Evolutionary conservation across 2,329 filamentous ascomycete genomes (phyloP).

Genomic region (Endothia cerciana): DNA sequence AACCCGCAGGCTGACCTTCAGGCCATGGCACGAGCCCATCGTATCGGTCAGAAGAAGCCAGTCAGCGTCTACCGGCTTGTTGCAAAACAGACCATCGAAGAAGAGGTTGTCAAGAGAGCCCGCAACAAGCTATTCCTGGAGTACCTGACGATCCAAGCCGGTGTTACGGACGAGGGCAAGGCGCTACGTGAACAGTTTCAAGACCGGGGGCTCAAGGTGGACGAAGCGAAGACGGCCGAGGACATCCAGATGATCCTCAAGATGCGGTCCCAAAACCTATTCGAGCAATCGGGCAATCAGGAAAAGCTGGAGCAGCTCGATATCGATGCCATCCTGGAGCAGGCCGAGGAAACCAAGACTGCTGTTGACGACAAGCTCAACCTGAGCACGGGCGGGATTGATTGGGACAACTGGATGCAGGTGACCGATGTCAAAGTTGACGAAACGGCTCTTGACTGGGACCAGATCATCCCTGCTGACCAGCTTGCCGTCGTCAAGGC

Average conservation of each 20-base stretch:
- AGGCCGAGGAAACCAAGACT: conserved; percentile 95
- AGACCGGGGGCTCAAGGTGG: conserved; percentile 73
- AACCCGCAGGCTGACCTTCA: conserved; percentile 98
- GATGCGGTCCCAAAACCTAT: conserved; percentile 98
- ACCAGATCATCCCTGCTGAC: conserved; percentile 95
- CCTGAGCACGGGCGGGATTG: conserved; percentile 83
- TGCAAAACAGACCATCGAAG: conserved; percentile 97
- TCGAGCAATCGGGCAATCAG: conserved; percentile 96
- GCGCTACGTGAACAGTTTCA: conserved; percentile 75
- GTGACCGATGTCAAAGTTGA: conserved; percentile 98
- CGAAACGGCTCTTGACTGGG: conserved; percentile 80
- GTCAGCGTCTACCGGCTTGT: conserved; percentile 97
- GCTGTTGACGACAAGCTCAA: conserved; percentile 91
- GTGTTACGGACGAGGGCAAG: conserved; percentile 93
- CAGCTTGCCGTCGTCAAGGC: conserved; percentile 87
- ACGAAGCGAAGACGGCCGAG: conserved; percentile 86
- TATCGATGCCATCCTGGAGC: conserved; percentile 95
- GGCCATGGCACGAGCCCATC: conserved; percentile 97
- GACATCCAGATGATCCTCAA: conserved; percentile 97
- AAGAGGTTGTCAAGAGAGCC: conserved; percentile 94
- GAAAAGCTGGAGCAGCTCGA: conserved; percentile 95
- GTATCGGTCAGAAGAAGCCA: conserved; percentile 94
- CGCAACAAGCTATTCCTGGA: conserved; percentile 97
- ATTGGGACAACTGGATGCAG: conserved; percentile 93
- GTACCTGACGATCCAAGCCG: conserved; percentile 95